phyloP scores from a whole-genome alignment of 2,329 filamentous ascomycete species.

The Myriosclerotinia curreyana region DNA sequence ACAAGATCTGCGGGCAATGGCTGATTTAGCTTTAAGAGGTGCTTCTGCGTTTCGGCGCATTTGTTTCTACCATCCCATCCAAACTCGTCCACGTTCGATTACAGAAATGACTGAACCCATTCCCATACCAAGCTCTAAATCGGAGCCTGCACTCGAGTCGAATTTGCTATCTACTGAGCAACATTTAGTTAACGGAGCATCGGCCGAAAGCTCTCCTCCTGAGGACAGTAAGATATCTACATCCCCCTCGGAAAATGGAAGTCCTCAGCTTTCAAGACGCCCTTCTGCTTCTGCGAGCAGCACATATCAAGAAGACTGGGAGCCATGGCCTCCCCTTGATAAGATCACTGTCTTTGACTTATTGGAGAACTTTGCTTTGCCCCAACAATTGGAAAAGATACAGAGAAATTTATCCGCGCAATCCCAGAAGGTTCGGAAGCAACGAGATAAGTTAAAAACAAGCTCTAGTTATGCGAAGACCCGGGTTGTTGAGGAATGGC shows the following conservation, averaged over 20 bases:
- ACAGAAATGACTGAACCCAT: conserved; percentile 47
- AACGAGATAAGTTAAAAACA: conserved; percentile 75
- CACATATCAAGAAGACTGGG: conserved; percentile 86
- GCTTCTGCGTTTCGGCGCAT: conserved; percentile 44
- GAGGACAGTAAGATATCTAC: conserved; percentile 51
- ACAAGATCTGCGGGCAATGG: conserved; percentile 33
- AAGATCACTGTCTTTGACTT: conserved; percentile 89
- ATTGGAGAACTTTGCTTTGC: conserved; percentile 87
- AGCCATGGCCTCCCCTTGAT: conserved; percentile 82
- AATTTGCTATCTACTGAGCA: conserved; percentile 31
- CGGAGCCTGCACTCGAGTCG: conserved; percentile 28
- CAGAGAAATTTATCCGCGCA: conserved; percentile 79
- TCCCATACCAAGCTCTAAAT: conserved; percentile 39
- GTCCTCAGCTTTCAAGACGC: conserved; percentile 66
- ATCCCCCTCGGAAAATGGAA: conserved; percentile 48
- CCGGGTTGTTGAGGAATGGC: conserved; percentile 89
- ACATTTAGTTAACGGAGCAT: conserved; percentile 35
- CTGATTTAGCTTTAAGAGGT: conserved; percentile 46
- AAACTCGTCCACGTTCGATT: conserved; percentile 41
- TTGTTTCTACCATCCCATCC: conserved; percentile 43
- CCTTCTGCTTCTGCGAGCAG: conserved; percentile 80
- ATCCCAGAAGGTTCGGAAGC: conserved; percentile 78
- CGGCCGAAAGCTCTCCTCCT: conserved; percentile 48
- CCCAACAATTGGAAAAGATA: conserved; percentile 86
- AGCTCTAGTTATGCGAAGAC: conserved; percentile 77